Evolutionary conservation across 2,329 filamentous ascomycete genomes (phyloP).

Genomic region (Penicillium verrucosum): DNA sequence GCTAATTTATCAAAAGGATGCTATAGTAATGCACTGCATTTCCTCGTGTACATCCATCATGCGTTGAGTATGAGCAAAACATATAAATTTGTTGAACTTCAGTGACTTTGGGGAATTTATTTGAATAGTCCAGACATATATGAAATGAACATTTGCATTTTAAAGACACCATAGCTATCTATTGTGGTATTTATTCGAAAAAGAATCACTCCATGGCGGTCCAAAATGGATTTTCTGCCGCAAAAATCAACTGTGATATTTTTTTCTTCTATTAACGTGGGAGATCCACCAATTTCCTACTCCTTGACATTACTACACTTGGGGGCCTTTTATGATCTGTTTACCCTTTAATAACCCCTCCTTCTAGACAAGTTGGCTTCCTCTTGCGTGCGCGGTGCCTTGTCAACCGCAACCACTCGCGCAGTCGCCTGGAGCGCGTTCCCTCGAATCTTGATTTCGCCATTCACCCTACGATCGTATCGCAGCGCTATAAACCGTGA

Average conservation of each 20-base stretch:
- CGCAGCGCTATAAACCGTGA: conserved; percentile 3
- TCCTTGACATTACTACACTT: background rate
- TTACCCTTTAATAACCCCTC: background rate
- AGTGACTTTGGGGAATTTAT: background rate
- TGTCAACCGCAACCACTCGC: conserved; percentile 29
- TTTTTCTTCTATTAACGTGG: background rate
- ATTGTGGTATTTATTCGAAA: background rate
- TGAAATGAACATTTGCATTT: background rate
- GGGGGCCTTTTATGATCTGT: background rate
- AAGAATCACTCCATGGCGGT: background rate
- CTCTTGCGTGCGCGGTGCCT: conserved; percentile 28
- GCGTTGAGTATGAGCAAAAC: background rate
- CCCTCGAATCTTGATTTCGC: conserved; percentile 9
- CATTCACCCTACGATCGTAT: conserved; percentile 9
- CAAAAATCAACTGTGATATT: background rate
- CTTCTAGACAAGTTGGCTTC: conserved; percentile 38
- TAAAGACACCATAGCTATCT: no score
- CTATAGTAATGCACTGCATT: no score
- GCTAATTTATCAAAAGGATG: background rate
- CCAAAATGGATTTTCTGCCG: background rate
- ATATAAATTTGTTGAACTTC: no score
- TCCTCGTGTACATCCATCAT: background rate
- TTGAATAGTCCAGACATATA: background rate
- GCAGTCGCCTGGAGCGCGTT: conserved; percentile 18
- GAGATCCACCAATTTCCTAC: background rate